A percentile compares a stretch with the other conserved stretches of the same genome.
These are phyloP conservation scores for Sugiyamaella americana DNA, from an alignment of 805 yeast genomes.

Conservation along the genomic window DNA sequence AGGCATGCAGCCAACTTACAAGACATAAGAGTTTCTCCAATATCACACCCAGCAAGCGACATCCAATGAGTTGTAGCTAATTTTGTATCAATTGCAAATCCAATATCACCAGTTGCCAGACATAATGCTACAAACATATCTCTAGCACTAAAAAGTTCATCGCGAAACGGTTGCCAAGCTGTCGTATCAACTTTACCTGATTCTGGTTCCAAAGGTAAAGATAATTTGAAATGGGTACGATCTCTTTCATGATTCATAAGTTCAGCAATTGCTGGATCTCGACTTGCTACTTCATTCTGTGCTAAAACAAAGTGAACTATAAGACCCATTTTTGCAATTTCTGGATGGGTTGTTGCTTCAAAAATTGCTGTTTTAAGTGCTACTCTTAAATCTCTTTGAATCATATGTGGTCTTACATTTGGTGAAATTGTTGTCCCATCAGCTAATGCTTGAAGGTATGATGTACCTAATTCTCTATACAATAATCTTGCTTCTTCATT, in stretches of 20 bases:
- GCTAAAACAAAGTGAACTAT: constrained; percentile 59
- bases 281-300: constrained; percentile 50
- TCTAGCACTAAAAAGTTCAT: constrained; percentile 71
- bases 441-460: constrained; percentile 47
- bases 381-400: constrained; percentile 65
- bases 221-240: constrained; percentile 12
- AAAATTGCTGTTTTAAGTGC: constrained; percentile 62
- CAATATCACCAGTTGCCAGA: constrained; percentile 60
- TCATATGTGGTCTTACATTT: constrained; percentile 46
- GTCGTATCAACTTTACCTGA: constrained; percentile 6
- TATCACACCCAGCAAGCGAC: constrained; percentile 63
- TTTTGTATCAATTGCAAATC: constrained; percentile 54
- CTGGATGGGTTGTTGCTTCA: constrained; percentile 40
- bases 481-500: constrained; percentile 57
- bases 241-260: constrained; percentile 18
- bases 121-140: constrained; percentile 70
- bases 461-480: constrained; percentile 59
- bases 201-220: constrained; percentile 12
- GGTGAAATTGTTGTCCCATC: constrained; percentile 38
- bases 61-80: constrained; percentile 62
- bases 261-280: constrained; percentile 23
- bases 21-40: constrained; percentile 56
- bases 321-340: constrained; percentile 49
- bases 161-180: constrained; percentile 51
- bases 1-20: background rate